phyloP scores from a whole-genome alignment of 306 rosid species.

The Prunus davidiana region DNA sequence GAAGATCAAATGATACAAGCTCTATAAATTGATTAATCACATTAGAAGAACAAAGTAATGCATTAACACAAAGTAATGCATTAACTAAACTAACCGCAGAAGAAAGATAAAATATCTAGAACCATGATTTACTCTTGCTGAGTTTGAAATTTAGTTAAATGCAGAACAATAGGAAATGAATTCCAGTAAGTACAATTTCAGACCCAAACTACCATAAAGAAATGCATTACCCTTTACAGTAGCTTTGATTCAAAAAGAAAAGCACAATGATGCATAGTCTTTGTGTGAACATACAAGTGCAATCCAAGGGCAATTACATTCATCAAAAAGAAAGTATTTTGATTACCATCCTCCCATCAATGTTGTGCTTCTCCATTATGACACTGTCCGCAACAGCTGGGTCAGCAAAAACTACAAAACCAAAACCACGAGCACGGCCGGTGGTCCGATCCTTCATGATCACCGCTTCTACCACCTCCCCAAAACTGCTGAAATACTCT shows the following conservation, averaged over 20 bases:
- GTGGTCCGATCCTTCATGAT: constrained; percentile 99
- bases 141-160: constrained; percentile 21
- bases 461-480: constrained; percentile 90
- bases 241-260: constrained; percentile 22
- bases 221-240: constrained; percentile 2
- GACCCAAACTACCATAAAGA: constrained; percentile 2
- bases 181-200: constrained; percentile 24
- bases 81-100: not conserved
- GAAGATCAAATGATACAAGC: not conserved
- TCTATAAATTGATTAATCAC: constrained; percentile 8
- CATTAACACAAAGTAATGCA: constrained; percentile 12
- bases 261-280: constrained; percentile 20
- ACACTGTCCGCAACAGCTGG: constrained; percentile 79
- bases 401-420: constrained; percentile 84
- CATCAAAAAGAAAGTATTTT: not conserved
- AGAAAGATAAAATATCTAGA: constrained; percentile 1
- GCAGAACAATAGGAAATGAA: constrained; percentile 15
- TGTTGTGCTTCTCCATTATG: constrained; percentile 79
- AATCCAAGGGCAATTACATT: not conserved
- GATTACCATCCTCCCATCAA: constrained; percentile 94
- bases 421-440: constrained; percentile 95
- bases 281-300: constrained; percentile 7
- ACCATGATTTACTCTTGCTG: constrained; percentile 13
- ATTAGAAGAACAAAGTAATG: constrained; percentile 8
- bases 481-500: constrained; percentile 77